Base-by-base conservation (phyloP, 345 rosid species). In the Citrus australasica region DNA sequence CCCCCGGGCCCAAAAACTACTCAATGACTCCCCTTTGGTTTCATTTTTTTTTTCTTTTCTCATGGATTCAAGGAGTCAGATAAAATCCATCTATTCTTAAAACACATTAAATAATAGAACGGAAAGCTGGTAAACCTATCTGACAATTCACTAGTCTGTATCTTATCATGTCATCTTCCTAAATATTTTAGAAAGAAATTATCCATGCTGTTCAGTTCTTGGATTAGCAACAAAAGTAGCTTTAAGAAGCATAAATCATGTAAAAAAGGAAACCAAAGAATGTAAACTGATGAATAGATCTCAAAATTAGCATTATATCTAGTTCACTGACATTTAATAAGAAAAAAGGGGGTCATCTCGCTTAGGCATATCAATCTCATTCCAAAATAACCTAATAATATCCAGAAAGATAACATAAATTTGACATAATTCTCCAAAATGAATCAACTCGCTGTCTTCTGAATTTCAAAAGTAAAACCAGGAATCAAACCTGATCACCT, bases 401-500 rank as follows among this genome's bases (percentile, higher is more conserved):
- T 33, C 7, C 6, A 32, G 48, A 76, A 53, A 75, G 42, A 66
- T 28, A 74, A 74, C 38, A 63, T 76, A 32, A 33, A 53, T 66
- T 67, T 19, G 35, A 38, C 62, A 48, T 30, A 64, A 27, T 76
- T 37, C 48, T 67, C 4, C 19, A 9, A 35, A 30, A 75, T 27
- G 60, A 27, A 61, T 64, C 9, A 38, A 19, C 59, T 67, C 32
- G 51, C 25, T 27, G 22, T 37, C 16, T 28, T 48, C n/a, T 42
- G 25, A 58, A 58, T 72, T 33, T 42, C 40, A 76, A 27, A 24
- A 63, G 55, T 28, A 19, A 75, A 80, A 61, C 63, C 28, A 69
- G 60, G 79, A 87, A 61, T 21, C 82, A 73, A 79, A 96, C 99
- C 99, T 92, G 98, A 84, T 90, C 94, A 69, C 96, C 97, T 63